These are phyloP conservation scores for Tilletiaria anomala DNA, from an alignment of 1,284 basidiomycete genomes.

Conservation along the genomic window DNA sequence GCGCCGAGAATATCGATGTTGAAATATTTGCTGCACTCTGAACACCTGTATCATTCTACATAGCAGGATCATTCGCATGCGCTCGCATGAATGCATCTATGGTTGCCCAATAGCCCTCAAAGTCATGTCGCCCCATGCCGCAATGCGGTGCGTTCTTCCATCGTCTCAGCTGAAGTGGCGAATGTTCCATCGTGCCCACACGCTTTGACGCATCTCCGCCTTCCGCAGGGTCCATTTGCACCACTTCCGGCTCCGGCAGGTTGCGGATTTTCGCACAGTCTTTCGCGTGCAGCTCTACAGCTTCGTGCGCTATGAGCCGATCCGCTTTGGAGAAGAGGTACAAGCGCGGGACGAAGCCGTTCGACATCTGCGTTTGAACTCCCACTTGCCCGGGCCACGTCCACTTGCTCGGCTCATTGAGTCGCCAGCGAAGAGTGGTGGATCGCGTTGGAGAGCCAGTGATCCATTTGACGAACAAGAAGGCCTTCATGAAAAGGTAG, in stretches of 20 bases:
- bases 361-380: too few relatives aligned
- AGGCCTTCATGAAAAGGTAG: too few relatives aligned
- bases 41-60: too few relatives aligned
- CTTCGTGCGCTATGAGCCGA: slow-evolving; percentile 17
- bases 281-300: slow-evolving; percentile 21
- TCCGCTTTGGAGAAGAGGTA: slow-evolving; percentile 28
- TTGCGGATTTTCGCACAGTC: slow-evolving; percentile 7
- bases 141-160: slow-evolving; percentile 24
- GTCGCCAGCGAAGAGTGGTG: too few relatives aligned
- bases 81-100: too few relatives aligned
- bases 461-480: too few relatives aligned
- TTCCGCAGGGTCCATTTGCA: slow-evolving; percentile 7
- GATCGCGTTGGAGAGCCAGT: too few relatives aligned
- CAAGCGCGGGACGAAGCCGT: slow-evolving; percentile 20
- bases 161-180: slow-evolving; percentile 13
- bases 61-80: too few relatives aligned
- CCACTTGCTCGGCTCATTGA: slow-evolving; percentile 19
- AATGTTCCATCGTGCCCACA: neutral
- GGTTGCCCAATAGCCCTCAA: slow-evolving; percentile 19
- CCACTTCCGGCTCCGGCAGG: slow-evolving; percentile 1
- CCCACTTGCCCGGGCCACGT: too few relatives aligned
- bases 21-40: too few relatives aligned
- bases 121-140: slow-evolving; percentile 19
- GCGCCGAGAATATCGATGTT: too few relatives aligned
- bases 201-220: neutral